These are phyloP conservation scores for Barnettozyma populi DNA, from an alignment of 805 yeast genomes.

Conservation along the genomic window DNA sequence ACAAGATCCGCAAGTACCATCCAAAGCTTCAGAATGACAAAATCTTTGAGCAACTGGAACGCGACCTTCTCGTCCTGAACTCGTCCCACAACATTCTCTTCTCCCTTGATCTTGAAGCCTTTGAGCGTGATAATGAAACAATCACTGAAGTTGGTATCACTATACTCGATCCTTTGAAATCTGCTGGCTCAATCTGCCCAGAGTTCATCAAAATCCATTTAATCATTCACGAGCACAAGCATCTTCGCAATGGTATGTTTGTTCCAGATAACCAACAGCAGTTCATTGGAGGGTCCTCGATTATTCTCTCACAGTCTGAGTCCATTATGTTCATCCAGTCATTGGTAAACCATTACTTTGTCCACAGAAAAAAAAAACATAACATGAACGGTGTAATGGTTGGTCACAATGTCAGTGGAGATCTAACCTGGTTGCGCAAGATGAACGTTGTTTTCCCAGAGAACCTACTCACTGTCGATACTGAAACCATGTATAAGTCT, in stretches of 20 bases:
- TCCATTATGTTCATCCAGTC: slow-evolving; percentile 36
- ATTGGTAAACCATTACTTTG: slow-evolving; percentile 40
- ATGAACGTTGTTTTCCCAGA: slow-evolving; percentile 45
- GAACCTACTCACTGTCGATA: slow-evolving; percentile 36
- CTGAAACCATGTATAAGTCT: slow-evolving; percentile 38
- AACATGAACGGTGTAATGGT: slow-evolving; percentile 38
- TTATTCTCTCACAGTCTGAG: slow-evolving; percentile 33
- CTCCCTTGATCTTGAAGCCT: slow-evolving; percentile 54
- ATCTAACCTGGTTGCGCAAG: slow-evolving; percentile 43
- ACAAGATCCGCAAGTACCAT: slow-evolving; percentile 6
- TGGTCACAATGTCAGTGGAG: slow-evolving; percentile 57
- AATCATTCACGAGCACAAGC: slow-evolving; percentile 37
- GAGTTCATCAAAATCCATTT: slow-evolving; percentile 37
- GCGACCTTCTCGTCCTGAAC: slow-evolving; percentile 10
- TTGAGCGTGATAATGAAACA: slow-evolving; percentile 35
- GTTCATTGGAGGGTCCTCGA: slow-evolving; percentile 46
- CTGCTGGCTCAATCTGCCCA: slow-evolving; percentile 35
- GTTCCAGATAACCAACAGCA: slow-evolving; percentile 50
- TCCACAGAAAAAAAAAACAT: slow-evolving; percentile 20
- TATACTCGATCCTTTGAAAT: slow-evolving; percentile 49
- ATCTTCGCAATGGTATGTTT: slow-evolving; percentile 43
- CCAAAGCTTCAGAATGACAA: slow-evolving; percentile 12
- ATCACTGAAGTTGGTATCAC: slow-evolving; percentile 56
- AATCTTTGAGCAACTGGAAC: slow-evolving; percentile 6
- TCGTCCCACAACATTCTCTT: slow-evolving; percentile 22